Evolutionary conservation across 2,329 filamentous ascomycete species (phyloP), one percentile per base, ranked within the genome.

Genomic region (Apiospora aurea): DNA sequence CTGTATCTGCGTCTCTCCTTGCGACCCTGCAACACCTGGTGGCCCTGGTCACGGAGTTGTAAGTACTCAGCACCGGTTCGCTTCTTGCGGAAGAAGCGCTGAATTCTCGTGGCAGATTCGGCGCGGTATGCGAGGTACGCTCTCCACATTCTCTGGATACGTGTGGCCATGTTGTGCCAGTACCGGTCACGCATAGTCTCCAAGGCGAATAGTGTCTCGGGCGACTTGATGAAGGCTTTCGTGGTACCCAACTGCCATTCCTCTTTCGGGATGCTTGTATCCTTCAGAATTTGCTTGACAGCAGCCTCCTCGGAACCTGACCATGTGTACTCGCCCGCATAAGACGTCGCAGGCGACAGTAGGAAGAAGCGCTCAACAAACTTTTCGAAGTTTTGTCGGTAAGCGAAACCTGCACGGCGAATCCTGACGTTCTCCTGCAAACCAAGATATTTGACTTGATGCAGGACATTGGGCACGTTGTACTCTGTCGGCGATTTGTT

Each of bases 371-470:
- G 92, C 80, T 98, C 96, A 43, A 98, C 95, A 80, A 99, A 99
- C 80, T 98, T 98, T 79, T 98, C 96, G 78, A 97, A 99, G 0
- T 94, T 95, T 80, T 98, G 96, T 81, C 96, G 94, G 79, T 97
- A 98, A 2, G 96, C 96, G 78, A 99, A 99, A 73, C 96, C 96
- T 74, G 96, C 96, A 81, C 96, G 91, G 76, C 96, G 93, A 82
- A 99, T 99, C 66, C 96, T 93, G 53, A 99, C 96, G 87, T 99
- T 99, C 84, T 99, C 96, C 82, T 98, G 96, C n/a, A 99, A 87
- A 90, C 96, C 96, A 18, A 99, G 92, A 79, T 99, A 99, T 81
- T 99, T 98, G 88, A 98, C 94, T 81, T 99, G 96, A 87, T 99
- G 96, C 78, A 98, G 87, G 26, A 99, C 96, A 77, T 98, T 98